A percentile compares a stretch with the other conserved stretches of the same genome.
Conservation (phyloP, 1,284 basidiomycete species). For the Paramarasmius palmivorus region DNA sequence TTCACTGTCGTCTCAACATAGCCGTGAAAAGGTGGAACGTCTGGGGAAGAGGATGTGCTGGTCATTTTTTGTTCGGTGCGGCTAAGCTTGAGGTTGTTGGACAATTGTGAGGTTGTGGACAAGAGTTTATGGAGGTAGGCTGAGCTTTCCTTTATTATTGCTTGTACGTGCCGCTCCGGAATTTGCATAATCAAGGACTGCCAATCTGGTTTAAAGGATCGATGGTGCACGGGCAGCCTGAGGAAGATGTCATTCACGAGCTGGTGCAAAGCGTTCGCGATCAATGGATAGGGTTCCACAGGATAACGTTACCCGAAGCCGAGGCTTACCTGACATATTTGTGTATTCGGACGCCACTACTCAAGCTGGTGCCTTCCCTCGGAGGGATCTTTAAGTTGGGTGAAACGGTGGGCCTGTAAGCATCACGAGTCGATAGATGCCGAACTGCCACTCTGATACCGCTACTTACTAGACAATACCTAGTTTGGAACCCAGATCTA, state of each 20-base stretch:
- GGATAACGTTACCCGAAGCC: constrained; percentile 40
- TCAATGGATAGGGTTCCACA: constrained; percentile 38
- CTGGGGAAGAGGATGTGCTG: constrained; percentile 41
- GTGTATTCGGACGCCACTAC: constrained; percentile 20
- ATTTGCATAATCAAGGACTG: constrained; percentile 36
- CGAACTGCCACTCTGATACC: neutral
- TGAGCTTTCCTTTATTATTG: constrained; percentile 41
- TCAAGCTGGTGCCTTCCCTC: constrained; percentile 6
- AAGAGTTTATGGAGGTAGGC: constrained; percentile 38
- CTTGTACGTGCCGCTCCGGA: constrained; percentile 23
- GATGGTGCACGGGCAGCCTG: constrained; percentile 37
- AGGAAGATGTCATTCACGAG: constrained; percentile 28
- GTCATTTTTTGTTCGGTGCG: constrained; percentile 35
- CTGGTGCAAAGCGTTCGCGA: constrained; percentile 9
- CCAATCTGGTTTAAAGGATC: constrained; percentile 31
- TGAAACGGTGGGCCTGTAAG: neutral
- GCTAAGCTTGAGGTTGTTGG: constrained; percentile 54
- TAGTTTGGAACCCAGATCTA: too few relatives aligned
- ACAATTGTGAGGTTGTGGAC: constrained; percentile 43
- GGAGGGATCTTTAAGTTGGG: constrained; percentile 1
- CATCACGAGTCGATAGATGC: constrained; percentile 2
- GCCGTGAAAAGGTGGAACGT: constrained; percentile 62
- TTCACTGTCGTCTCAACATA: constrained; percentile 79
- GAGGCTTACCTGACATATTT: constrained; percentile 30
- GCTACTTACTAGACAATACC: neutral